Base-by-base conservation (phyloP, 257 asterid genomes). In the Lycium ferocissimum region DNA sequence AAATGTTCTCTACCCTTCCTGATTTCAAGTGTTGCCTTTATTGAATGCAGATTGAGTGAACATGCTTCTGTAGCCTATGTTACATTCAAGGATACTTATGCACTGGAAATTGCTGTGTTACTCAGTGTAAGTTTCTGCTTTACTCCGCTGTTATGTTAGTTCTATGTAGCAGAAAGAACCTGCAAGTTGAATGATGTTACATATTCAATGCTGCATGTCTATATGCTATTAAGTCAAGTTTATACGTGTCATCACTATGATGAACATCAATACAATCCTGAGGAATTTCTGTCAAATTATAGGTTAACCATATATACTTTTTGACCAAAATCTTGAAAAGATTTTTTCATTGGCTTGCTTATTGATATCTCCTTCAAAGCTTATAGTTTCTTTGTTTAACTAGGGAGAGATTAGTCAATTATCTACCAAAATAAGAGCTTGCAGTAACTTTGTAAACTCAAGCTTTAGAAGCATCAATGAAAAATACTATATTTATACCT, bases 101-200 rank as follows among this genome's bases (percentile, higher is more conserved):
- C 94, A 5, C 89, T 93, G 87, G 90, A 93, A 87, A 90, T 87
- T 49, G 95, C 95, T 17, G 84, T 90, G 53, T 85, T 90, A 85
- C 92, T 93, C 86, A 88, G 87, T 82, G 95, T 93, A 89, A 85
- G 93, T 69, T 86, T 86, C 84, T 79, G 15, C 63, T 26, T 7
- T 12, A 49, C 81, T 75, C 43, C 1, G 5, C 37, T 13, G 7
- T 76, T 7, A 76, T 14, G 5, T 51, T 51, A 51, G 63, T 51
- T 13, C 63, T 76, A 51, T 43, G 3, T 76, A 7, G 82, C 15
- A 76, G 82, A 76, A 22, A 76, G 20, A 76, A 26, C 20, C 82
- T 51, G 22, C 63, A 76, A 51, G 81, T 63, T 51, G 26, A 76
- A 26, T 51, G 38, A 17, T 1, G 15, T 26, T 13, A 13, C 38